Evolutionary conservation across 306 rosid species (phyloP).

Genomic region (Albizia julibrissin): DNA sequence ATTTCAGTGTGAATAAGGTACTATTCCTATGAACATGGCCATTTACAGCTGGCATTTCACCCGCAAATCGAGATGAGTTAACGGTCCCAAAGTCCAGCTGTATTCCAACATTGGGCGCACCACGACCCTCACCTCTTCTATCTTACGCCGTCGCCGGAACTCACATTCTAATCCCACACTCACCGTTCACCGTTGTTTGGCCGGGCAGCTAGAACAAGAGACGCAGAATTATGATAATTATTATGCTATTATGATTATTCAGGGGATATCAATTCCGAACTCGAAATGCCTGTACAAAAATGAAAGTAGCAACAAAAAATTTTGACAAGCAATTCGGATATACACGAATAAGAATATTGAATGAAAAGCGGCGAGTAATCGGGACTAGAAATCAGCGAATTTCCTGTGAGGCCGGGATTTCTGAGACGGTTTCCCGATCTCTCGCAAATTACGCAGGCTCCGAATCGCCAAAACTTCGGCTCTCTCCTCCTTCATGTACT

Average conservation of each 20-base stretch:
- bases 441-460: slow-evolving; percentile 53
- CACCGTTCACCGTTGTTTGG: not conserved
- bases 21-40: not conserved
- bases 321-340: not conserved
- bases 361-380: not conserved
- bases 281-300: slow-evolving; percentile 22
- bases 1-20: not conserved
- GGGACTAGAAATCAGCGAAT: slow-evolving; percentile 50
- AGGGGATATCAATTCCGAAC: not conserved
- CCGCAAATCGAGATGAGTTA: slow-evolving; percentile 36
- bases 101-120: slow-evolving; percentile 26
- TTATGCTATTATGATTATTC: not conserved
- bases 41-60: slow-evolving; percentile 42
- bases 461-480: slow-evolving; percentile 53
- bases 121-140: not conserved
- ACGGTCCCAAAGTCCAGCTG: slow-evolving; percentile 58
- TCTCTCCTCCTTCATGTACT: slow-evolving; percentile 33
- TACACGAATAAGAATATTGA: slow-evolving; percentile 34
- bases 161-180: not conserved
- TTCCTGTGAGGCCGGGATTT: slow-evolving; percentile 55
- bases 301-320: not conserved
- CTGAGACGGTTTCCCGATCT: slow-evolving; percentile 32
- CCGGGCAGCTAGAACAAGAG: too few species aligned
- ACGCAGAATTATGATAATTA: not conserved
- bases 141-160: not conserved